A percentile compares a stretch with the other conserved stretches of the same genome.
phyloP scores from a whole-genome alignment of 2,329 filamentous ascomycete species.

The Hyphodiscus sp. region DNA sequence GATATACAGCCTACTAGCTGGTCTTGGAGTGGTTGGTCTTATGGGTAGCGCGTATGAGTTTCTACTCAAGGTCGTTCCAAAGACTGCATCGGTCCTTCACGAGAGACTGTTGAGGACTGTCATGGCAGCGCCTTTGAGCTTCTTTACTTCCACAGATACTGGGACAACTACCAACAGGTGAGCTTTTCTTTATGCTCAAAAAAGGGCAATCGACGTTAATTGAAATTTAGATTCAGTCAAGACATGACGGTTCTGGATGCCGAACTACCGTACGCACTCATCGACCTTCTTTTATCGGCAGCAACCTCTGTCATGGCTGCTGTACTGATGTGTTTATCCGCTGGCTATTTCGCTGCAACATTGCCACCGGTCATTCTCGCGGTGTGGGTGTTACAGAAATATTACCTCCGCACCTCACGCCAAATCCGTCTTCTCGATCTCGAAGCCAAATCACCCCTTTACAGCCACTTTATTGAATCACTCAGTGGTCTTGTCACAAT shows the following conservation, averaged over 20 bases:
- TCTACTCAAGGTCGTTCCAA: slow-evolving; percentile 46
- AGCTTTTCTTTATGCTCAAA: neutral
- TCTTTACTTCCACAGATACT: slow-evolving; percentile 20
- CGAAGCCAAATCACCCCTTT: slow-evolving; percentile 39
- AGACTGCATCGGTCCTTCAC: slow-evolving; percentile 44
- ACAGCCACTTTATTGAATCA: slow-evolving; percentile 42
- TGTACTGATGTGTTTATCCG: slow-evolving; percentile 26
- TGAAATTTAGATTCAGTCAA: slow-evolving; percentile 15
- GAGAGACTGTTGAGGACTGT: slow-evolving; percentile 41
- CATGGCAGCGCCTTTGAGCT: slow-evolving; percentile 33
- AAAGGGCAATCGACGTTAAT: neutral
- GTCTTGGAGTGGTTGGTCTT: slow-evolving; percentile 1
- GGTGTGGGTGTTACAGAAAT: slow-evolving; percentile 32
- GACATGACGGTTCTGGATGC: slow-evolving; percentile 22
- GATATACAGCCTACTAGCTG: slow-evolving; percentile 7
- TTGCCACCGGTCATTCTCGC: slow-evolving; percentile 33
- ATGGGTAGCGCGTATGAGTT: slow-evolving; percentile 30
- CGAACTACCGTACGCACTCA: slow-evolving; percentile 18
- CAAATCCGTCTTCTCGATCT: slow-evolving; percentile 45
- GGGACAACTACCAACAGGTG: slow-evolving; percentile 19
- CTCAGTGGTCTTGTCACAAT: slow-evolving; percentile 39
- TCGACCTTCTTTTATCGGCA: slow-evolving; percentile 8
- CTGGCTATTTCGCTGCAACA: slow-evolving; percentile 35
- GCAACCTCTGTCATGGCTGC: slow-evolving; percentile 37
- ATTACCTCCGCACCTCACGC: slow-evolving; percentile 42